A percentile compares a stretch with the other conserved stretches of the same genome.
These are phyloP conservation scores for Ramalina peruviana DNA, from an alignment of 495 filamentous ascomycete genomes.

Conservation along the genomic window DNA sequence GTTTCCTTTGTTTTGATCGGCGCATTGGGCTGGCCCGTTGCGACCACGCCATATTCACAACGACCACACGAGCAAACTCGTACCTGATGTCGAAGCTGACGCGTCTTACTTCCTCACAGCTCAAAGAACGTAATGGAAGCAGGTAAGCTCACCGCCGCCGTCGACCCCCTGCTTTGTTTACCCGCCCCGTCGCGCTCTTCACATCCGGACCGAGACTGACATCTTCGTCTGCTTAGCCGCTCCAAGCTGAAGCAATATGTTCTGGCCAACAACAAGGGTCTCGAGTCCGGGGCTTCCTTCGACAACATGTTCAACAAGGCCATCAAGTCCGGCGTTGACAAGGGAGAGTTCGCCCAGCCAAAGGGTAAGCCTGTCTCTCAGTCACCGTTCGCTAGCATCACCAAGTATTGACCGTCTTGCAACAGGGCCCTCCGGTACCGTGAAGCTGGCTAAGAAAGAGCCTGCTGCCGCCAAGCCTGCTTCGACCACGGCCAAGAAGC, in stretches of 20 bases:
- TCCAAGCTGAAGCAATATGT: slow-evolving; percentile 98
- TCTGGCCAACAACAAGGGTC: slow-evolving; percentile 82
- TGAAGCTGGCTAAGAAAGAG: slow-evolving; percentile 93
- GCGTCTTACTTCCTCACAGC: slow-evolving; percentile 25
- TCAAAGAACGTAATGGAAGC: slow-evolving; percentile 52
- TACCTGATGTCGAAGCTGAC: slow-evolving; percentile 10
- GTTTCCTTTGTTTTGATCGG: slow-evolving; percentile 11
- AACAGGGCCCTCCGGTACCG: slow-evolving; percentile 75
- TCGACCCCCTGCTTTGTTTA: slow-evolving; percentile 10
- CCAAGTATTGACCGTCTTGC: slow-evolving; percentile 26
- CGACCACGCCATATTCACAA: slow-evolving; percentile 6
- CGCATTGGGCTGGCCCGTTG: slow-evolving; percentile 2
- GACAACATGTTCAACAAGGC: slow-evolving; percentile 89
- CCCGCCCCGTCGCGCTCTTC: slow-evolving; percentile 7
- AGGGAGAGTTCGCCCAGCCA: slow-evolving; percentile 78
- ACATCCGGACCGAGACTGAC: slow-evolving; percentile 4
- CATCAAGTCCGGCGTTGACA: slow-evolving; percentile 76
- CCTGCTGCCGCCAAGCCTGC: slow-evolving; percentile 32
- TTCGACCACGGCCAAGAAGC: slow-evolving; percentile 23
- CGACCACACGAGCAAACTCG: neutral
- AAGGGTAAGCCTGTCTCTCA: slow-evolving; percentile 60
- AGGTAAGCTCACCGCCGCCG: slow-evolving; percentile 35
- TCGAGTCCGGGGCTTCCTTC: slow-evolving; percentile 54
- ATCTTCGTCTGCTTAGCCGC: slow-evolving; percentile 43
- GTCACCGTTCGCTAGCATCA: neutral